Base-by-base conservation (phyloP, 345 rosid species). In the Ceriops zippeliana region DNA sequence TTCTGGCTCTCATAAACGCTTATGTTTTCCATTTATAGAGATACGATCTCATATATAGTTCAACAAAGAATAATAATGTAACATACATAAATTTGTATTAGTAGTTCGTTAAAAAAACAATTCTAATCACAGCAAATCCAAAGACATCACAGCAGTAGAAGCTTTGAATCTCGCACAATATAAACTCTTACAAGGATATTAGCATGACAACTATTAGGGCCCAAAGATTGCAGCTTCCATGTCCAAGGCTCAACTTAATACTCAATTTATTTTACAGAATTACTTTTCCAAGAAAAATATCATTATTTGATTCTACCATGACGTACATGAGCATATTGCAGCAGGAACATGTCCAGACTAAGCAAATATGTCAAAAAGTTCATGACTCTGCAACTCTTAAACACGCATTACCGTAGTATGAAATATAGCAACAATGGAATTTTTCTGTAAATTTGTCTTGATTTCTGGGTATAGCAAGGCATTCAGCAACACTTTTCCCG, bases 401-500 rank as follows among this genome's bases (percentile, higher is more conserved):
- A 46, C 8, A 73, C 59, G 71, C 1, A 57, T 83, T 90, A 95
- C 98, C 89, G 83, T 77, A 71, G 96, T 85, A 69, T 91, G 99
- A 30, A 95, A 91, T 86, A 95, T 88, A 10, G 90, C 96, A 64
- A 88, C 96, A 10, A 91, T 47, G n/a, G 99, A 86, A 79, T 86
- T 91, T 86, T 88, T 91, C 51, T 85, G 93, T 20, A 75, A 35
- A 81, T 58, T 87, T 24, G 93, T 95, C 86, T 87, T 90, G 81
- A 95, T 90, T 80, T 98, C 96, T 56, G 87, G 82, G 70, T 95
- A 95, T 62, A 95, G 66, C 81, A 90, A 74, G 16, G 99, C 98
- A 76, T 95, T 95, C 67, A 95, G 89, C 77, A 89, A 78, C 71
- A 95, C 80, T 77, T 83, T 90, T 17, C 99, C 99, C 20, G 83